Base-by-base conservation (phyloP, 2,329 filamentous ascomycete genomes). In the Monosporascus sp. region DNA sequence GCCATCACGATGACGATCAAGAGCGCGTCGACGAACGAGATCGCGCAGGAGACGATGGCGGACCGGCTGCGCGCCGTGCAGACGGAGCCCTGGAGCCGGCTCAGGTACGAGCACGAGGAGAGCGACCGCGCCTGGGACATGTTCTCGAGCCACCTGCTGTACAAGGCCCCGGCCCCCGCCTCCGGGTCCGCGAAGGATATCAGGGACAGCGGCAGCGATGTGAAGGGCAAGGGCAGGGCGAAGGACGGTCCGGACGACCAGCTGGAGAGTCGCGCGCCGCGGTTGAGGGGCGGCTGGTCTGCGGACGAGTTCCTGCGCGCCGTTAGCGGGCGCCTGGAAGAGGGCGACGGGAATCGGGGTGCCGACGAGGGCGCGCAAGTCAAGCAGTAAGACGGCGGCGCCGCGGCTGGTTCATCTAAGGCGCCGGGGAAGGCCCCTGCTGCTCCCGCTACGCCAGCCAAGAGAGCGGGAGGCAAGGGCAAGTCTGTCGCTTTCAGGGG, bases 1-100 rank as follows among this genome's bases (percentile, higher is more conserved):
- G 87, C 90, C 17, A 90, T 96, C 63, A 88, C 94, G 70, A 90
- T 96, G 76, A 90, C 90, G 31, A 86, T 95, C 66, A 96, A 95
- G 76, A 85, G 85, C 38, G 82, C 84, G 2, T 76, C 83, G 52
- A 78, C 83, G 14, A 84, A 83, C 24, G 82, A 88, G 60, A 92
- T 85, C 37, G 94, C 88, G 76, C 86, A 82, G 57, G 81, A 88
- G 60, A 92, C 85, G 37, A 94, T 88, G 76, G 86, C 82, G 57
- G 81, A 88, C 65, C 84, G 91, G 31, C 81, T 97, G 59, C 84
- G 87, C 61, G 75, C 80, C 45, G 91, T 95, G 44, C 89, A 95
- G 73, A 82, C 85, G 50, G 93, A 99, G 68, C 76, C 79, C 53
- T 99, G 94, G 94, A 82, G 84, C 59, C 82, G 79, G 56, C 81